Conservation (phyloP, 345 rosid species). For the Triadica sebifera region DNA sequence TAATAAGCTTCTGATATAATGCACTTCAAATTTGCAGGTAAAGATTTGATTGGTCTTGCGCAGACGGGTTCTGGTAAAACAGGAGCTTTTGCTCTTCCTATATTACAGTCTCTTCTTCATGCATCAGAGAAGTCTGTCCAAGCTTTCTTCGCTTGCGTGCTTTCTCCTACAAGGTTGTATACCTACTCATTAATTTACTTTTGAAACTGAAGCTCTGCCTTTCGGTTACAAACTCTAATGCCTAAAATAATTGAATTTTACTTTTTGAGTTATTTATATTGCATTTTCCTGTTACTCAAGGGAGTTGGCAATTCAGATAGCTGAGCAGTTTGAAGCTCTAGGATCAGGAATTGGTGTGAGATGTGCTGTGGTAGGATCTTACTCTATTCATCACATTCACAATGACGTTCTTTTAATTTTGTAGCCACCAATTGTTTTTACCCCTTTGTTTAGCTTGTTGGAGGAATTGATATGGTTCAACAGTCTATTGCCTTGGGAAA, state of each 20-base stretch:
- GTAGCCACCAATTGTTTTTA: not conserved
- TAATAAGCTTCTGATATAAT: not conserved
- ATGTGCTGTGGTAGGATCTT: slow-evolving; percentile 78
- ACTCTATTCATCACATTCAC: not conserved
- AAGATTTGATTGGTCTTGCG: slow-evolving; percentile 88
- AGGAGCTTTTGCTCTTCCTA: slow-evolving; percentile 94
- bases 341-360: slow-evolving; percentile 75
- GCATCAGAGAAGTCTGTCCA: slow-evolving; percentile 59
- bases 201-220: not conserved
- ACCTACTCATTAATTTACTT: not conserved
- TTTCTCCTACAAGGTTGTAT: slow-evolving; percentile 80
- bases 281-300: slow-evolving; percentile 32
- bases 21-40: slow-evolving; percentile 41
- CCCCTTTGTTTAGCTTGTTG: slow-evolving; percentile 66
- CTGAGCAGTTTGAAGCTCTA: slow-evolving; percentile 91
- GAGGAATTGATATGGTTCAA: slow-evolving; percentile 87
- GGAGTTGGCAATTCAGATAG: slow-evolving; percentile 95
- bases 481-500: slow-evolving; percentile 74
- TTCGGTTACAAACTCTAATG: not conserved
- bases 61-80: slow-evolving; percentile 97
- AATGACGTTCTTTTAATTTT: not conserved
- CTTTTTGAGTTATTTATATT: not conserved
- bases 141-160: slow-evolving; percentile 83
- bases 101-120: slow-evolving; percentile 70
- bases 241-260: not conserved